Conservation (phyloP, 2,329 filamentous ascomycete species). For the Diaporthe sp. region DNA sequence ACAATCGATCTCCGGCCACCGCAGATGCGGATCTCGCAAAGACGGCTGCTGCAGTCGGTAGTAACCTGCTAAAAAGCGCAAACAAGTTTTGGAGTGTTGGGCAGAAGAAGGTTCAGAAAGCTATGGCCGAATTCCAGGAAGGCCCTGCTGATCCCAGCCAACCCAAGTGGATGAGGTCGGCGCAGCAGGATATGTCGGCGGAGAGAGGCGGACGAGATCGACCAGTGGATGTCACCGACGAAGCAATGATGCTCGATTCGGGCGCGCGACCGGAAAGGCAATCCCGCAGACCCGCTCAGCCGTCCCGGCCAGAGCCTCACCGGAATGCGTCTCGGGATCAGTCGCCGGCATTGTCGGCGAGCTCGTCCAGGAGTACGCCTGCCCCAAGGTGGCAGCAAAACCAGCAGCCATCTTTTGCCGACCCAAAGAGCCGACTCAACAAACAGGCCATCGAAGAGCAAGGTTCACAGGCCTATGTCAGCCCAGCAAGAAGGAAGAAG, state of each 20-base stretch:
- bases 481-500: constrained; percentile 84
- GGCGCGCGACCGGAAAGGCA: constrained; percentile 67
- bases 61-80: constrained; percentile 89
- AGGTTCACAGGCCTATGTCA: constrained; percentile 86
- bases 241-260: constrained; percentile 84
- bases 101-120: constrained; percentile 92
- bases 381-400: constrained; percentile 71
- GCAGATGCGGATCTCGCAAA: constrained; percentile 82
- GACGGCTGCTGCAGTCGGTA: constrained; percentile 85
- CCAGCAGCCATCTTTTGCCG: constrained; percentile 55
- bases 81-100: constrained; percentile 96
- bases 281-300: constrained; percentile 45
- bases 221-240: constrained; percentile 68
- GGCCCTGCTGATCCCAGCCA: constrained; percentile 81
- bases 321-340: constrained; percentile 57
- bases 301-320: constrained; percentile 48
- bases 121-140: constrained; percentile 85
- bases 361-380: constrained; percentile 58
- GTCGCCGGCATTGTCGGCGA: constrained; percentile 61
- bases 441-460: constrained; percentile 84
- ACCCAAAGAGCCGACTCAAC: constrained; percentile 73
- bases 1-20: constrained; percentile 67
- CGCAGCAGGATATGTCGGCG: constrained; percentile 60
- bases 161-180: constrained; percentile 95
- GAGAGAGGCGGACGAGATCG: constrained; percentile 47